Evolutionary conservation across 2,329 filamentous ascomycete genomes (phyloP).

Genomic region (Rutstroemia sp.): DNA sequence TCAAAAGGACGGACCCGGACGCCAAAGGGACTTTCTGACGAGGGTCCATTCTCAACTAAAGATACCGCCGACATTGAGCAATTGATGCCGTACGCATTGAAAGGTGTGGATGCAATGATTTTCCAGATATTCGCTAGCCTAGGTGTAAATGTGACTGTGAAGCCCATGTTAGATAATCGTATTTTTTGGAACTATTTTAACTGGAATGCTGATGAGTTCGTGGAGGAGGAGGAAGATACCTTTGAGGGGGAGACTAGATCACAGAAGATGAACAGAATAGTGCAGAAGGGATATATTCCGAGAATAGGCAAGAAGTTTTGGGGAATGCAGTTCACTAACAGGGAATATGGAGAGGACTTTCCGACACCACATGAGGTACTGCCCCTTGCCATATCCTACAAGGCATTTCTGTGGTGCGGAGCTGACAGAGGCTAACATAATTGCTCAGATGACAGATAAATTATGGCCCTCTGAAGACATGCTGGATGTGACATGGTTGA

Average conservation of each 20-base stretch:
- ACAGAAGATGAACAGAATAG: not conserved
- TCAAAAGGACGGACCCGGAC: not conserved
- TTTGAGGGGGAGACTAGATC: not conserved
- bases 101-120: conserved; percentile 39
- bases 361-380: too few species aligned
- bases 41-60: not conserved
- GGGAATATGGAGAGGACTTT: not conserved
- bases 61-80: conserved; percentile 8
- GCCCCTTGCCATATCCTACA: too few species aligned
- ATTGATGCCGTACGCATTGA: conserved; percentile 33
- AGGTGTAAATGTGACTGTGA: conserved; percentile 26
- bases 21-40: too few species aligned
- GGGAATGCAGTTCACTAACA: not conserved
- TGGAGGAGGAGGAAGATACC: too few species aligned
- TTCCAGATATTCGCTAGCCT: conserved; percentile 33
- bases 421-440: not conserved
- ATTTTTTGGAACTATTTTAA: too few species aligned
- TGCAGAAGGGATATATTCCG: too few species aligned
- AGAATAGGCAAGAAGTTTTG: not conserved
- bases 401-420: too few species aligned
- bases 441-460: not conserved
- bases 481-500: conserved; percentile 11
- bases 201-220: too few species aligned
- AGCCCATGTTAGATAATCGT: too few species aligned
- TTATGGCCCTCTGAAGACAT: not conserved